These are phyloP conservation scores for Fusarium dlaminii DNA, from an alignment of 2,329 filamentous ascomycete species.

Conservation along the genomic window DNA sequence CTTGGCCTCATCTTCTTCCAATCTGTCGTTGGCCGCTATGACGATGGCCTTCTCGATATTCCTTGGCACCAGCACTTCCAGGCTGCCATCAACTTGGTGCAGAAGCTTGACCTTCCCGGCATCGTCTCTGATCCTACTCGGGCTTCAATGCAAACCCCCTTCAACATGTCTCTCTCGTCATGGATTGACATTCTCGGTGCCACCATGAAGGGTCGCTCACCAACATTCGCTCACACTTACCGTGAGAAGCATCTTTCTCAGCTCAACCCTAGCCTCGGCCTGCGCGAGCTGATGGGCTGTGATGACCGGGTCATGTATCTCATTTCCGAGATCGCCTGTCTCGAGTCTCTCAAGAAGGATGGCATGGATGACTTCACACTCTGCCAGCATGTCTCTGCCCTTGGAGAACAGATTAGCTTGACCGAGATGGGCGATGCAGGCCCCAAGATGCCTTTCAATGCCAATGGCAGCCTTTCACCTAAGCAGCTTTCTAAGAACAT, in stretches of 20 bases:
- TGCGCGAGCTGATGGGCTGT: conserved; percentile 95
- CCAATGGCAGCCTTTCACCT: conserved; percentile 79
- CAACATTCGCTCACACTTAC: conserved; percentile 93
- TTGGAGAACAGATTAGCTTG: conserved; percentile 85
- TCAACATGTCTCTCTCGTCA: conserved; percentile 93
- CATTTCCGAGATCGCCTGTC: conserved; percentile 95
- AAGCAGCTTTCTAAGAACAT: conserved; percentile 89
- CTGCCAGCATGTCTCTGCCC: conserved; percentile 87
- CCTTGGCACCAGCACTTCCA: conserved; percentile 98
- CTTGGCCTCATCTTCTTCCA: conserved; percentile 97
- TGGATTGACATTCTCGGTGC: conserved; percentile 98
- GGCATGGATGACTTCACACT: conserved; percentile 87
- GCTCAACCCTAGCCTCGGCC: conserved; percentile 70
- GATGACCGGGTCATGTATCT: conserved; percentile 98
- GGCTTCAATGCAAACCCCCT: conserved; percentile 69
- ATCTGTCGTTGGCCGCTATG: conserved; percentile 85
- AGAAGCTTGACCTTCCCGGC: conserved; percentile 82
- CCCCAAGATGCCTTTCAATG: conserved; percentile 69
- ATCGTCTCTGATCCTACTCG: conserved; percentile 70
- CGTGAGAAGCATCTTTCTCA: conserved; percentile 87
- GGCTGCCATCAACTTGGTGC: conserved; percentile 84
- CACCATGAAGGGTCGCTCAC: conserved; percentile 87
- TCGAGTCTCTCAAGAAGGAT: conserved; percentile 85
- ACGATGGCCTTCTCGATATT: conserved; percentile 88
- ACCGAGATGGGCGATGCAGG: conserved; percentile 74